Evolutionary conservation across 306 rosid genomes (phyloP), one percentile per base, ranked within the genome.

Genomic region (Benincasa hispida): DNA sequence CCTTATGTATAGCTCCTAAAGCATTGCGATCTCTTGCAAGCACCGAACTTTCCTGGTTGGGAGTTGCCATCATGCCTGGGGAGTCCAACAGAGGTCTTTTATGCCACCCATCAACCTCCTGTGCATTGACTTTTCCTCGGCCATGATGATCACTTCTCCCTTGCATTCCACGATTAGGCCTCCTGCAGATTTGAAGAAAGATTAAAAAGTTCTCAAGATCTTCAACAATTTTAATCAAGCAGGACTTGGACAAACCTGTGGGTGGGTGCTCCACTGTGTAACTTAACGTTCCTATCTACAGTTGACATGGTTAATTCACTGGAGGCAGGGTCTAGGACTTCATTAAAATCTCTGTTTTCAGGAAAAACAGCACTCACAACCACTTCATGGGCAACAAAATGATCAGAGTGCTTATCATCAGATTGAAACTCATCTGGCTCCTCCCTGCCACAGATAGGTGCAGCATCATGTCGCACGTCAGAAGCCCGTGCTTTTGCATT

Each of bases 401-500:
- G 82, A 74, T 74, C 82, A 78, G 81, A 66, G 13, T 76, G 78
- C 76, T 88, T 84, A 78, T 79, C 82, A 67, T 66, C 62, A 45
- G 79, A 66, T 63, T 77, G 87, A 82, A 77, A 74, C 77, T 85
- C 87, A 77, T 79, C 88, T 77, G 79, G 86, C 63, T 84, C 90
- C 79, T 84, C 96, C 80, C 79, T 80, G 47, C 66, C 79, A 72
- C 82, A 84, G 74, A 84, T 75, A 79, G 87, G 81, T 66, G 89
- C 78, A 65, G 45, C 79, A 86, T 90, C 97, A 77, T 21, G 74
- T 24, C 77, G 76, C 45, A 81, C 84, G 75, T 87, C 88, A 48
- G 87, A 81, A 75, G 83, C 86, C 25, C 98, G 89, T 30, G 88
- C 95, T 86, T 90, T 94, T 78, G 96, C 96, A 90, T 94, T 94